Conservation (phyloP, 2,329 filamentous ascomycete genomes). For the Cytospora piceae region DNA sequence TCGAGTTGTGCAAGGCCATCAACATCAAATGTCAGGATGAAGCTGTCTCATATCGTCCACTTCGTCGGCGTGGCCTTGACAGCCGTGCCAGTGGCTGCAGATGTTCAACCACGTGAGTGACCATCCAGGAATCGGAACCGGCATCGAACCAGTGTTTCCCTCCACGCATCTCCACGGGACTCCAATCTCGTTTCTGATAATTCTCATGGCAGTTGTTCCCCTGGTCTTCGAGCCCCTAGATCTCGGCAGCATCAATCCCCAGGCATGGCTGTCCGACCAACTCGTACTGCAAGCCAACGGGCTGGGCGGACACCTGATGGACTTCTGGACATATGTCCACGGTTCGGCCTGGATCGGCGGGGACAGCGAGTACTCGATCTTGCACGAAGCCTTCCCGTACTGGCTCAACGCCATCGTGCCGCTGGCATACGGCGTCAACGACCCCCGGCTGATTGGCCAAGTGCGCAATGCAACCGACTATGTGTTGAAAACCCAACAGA, state of each 20-base stretch:
- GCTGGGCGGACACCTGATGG: conserved; percentile 39
- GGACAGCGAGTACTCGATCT: conserved; percentile 52
- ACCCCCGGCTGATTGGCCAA: conserved; percentile 54
- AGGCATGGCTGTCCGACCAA: conserved; percentile 22
- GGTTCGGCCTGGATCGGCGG: conserved; percentile 57
- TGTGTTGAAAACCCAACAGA: conserved; percentile 51
- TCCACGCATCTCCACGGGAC: no score
- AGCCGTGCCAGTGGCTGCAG: conserved; percentile 1
- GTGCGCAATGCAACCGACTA: conserved; percentile 49
- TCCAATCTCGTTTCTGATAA: background rate
- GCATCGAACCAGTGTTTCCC: background rate
- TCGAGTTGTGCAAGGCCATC: background rate
- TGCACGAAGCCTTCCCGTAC: conserved; percentile 60
- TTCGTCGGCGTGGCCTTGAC: background rate
- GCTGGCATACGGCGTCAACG: conserved; percentile 54
- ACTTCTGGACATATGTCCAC: conserved; percentile 60
- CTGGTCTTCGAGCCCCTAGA: conserved; percentile 33
- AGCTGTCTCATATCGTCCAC: background rate
- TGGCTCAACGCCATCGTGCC: conserved; percentile 64
- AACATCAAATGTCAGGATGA: background rate
- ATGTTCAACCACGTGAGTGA: conserved; percentile 10
- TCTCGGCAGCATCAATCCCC: conserved; percentile 30
- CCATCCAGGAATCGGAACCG: background rate
- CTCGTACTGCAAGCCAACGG: conserved; percentile 16
- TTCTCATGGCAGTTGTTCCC: conserved; percentile 7